A percentile compares a stretch with the other conserved stretches of the same genome.
Conservation (phyloP, 192 early-diverging fungal species). For the Linnemannia schmuckeri region DNA sequence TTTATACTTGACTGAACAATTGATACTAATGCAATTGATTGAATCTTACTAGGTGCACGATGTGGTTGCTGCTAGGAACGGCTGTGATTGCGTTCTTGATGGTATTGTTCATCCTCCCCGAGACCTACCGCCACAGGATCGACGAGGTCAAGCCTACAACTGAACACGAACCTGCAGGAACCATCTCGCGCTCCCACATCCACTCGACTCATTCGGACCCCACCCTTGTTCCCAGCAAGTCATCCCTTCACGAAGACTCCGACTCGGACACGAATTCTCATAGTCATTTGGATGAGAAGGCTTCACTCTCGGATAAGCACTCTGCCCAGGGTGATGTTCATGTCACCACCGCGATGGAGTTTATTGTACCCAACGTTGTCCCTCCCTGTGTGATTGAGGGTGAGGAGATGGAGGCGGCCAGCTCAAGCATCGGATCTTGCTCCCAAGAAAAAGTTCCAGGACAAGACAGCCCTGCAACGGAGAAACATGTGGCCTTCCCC, state of each 20-base stretch:
- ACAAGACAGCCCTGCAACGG: background rate
- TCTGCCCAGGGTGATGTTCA: background rate
- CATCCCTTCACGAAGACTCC: conserved; percentile 23
- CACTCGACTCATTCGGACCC: conserved; percentile 42
- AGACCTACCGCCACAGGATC: conserved; percentile 59
- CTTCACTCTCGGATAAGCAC: background rate
- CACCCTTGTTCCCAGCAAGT: conserved; percentile 38
- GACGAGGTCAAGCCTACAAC: conserved; percentile 44
- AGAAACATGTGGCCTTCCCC: conserved; percentile 39
- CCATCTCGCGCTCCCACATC: conserved; percentile 18
- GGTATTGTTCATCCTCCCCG: conserved; percentile 59
- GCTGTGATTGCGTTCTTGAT: conserved; percentile 33
- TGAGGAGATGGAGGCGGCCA: background rate
- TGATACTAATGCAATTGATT: background rate
- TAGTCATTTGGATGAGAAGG: background rate
- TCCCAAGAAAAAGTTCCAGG: background rate
- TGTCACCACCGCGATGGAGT: conserved; percentile 28
- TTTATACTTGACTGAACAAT: background rate
- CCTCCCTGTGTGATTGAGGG: conserved; percentile 26
- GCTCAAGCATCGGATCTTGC: background rate
- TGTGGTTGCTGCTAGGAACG: conserved; percentile 50
- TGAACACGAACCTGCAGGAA: background rate
- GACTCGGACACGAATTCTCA: background rate
- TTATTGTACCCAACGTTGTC: conserved; percentile 35
- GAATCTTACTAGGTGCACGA: conserved; percentile 23